Evolutionary conservation across 768 basidiomycete species (phyloP).

Genomic region (Gloeopeniophorella convolvens): DNA sequence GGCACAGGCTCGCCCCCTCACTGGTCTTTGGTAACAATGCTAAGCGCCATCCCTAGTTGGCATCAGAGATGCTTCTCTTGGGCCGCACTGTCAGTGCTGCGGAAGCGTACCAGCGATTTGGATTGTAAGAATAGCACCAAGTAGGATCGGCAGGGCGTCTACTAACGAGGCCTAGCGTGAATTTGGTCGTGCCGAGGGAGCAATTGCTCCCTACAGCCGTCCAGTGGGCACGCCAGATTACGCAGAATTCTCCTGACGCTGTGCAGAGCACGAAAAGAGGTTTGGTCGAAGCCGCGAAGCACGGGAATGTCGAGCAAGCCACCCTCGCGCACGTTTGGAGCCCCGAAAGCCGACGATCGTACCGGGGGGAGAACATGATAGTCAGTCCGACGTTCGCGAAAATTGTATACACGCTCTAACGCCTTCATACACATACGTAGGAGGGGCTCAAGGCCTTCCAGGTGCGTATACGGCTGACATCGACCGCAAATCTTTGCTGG

Average conservation of each 20-base stretch:
- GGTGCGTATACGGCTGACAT: slow-evolving; percentile 33
- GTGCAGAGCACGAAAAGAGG: slow-evolving; percentile 73
- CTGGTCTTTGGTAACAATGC: background rate
- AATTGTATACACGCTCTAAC: background rate
- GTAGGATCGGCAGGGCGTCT: background rate
- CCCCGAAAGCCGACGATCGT: slow-evolving; percentile 45
- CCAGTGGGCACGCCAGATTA: slow-evolving; percentile 51
- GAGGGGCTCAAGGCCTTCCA: slow-evolving; percentile 71
- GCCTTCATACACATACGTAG: slow-evolving; percentile 28
- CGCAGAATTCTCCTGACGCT: slow-evolving; percentile 67
- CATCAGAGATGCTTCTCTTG: slow-evolving; percentile 68
- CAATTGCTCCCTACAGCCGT: slow-evolving; percentile 59
- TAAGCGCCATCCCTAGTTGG: slow-evolving; percentile 39
- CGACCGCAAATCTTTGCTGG: background rate
- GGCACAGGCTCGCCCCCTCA: too few species aligned
- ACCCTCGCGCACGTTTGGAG: slow-evolving; percentile 41
- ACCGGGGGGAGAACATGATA: slow-evolving; percentile 63
- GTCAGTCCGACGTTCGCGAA: slow-evolving; percentile 30
- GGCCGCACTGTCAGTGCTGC: slow-evolving; percentile 62
- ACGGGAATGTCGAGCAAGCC: slow-evolving; percentile 45
- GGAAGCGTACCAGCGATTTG: slow-evolving; percentile 63
- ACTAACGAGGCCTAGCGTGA: slow-evolving; percentile 45
- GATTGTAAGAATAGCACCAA: slow-evolving; percentile 46
- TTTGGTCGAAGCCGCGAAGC: slow-evolving; percentile 46
- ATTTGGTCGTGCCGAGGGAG: slow-evolving; percentile 52